Evolutionary conservation across 768 basidiomycete genomes (phyloP), one percentile per base, ranked within the genome.

Genomic region (Boletus fagicola): DNA sequence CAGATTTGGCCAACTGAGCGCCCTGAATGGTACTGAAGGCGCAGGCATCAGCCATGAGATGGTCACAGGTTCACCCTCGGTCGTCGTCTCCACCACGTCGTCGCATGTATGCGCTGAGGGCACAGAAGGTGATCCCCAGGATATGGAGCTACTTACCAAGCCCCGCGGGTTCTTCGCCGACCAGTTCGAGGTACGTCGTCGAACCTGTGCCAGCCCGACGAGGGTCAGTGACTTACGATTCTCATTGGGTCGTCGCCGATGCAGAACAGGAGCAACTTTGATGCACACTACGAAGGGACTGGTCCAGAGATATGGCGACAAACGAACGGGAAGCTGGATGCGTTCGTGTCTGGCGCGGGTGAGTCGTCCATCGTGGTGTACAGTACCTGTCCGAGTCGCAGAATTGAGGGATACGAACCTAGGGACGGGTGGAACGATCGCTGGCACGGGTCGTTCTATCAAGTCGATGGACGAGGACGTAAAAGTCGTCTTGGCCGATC

Each of bases 381-480:
- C 31, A 26, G 3, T n/a, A 2, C 28, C 30, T 7, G 5, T 31
- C 11, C 6, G 13, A 24, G 47, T 0, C 12, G 5, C n/a, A 13
- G 13, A n/a, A 33, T 31, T 44, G 18, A 51, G 38, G n/a, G 39
- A 5, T 10, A 40, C 31, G n/a, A 8, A 15, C 15, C 4, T 49
- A 89, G 92, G 94, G n/a, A 98, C 96, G 3, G 96, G 97, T 6
- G 97, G 97, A 13, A 98, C 96, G 4, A 83, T 99, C 50, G 88
- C 94, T 2, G 96, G 96, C 0, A 82, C 80, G 5, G 94, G 92
- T 0, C 80, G 76, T 50, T 96, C 80, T 66, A 75, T 99, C 52
- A 96, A 94, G 74, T 82, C 82, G 12, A 83, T 84, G 77, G 78
- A 90, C 47, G 77, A 83, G 24, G 76, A 81, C 55, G 63, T 95